Evolutionary conservation across 1,284 basidiomycete species (phyloP), one percentile per base, ranked within the genome.

Genomic region (Trametes hirsuta): DNA sequence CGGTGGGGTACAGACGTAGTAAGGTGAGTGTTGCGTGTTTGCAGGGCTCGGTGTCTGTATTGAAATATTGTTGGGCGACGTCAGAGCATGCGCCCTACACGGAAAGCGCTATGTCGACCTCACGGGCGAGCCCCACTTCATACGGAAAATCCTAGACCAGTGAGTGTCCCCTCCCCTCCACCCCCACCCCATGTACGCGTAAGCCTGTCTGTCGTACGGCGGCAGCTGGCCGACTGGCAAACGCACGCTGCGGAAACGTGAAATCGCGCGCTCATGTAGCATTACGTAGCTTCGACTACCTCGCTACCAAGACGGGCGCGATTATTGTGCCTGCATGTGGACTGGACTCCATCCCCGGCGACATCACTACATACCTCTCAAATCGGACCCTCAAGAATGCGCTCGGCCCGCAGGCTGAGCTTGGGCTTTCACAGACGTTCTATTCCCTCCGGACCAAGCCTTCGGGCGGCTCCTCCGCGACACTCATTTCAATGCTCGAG

Each of bases 341-440:
- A 0, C 83, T 90, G 63, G 91, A 93, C 72, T 88, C 88, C 15
- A 70, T 91, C 14, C 90, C 91, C 2, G 84, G 86, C 12, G 91
- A 93, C 71, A 71, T 88, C 22, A 72, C 79, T 6, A 83, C 84
- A 0, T 87, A 83, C 72, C 76, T 90, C 50, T 77, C 83, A 12
- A 82, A 80, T 37, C 76, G 76, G 51, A 81, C 78, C 1, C 74
- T 83, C 53, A 80, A 84, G 66, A 66, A 67, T 6, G 65, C 69
- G 45, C 72, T 69, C 4, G 77, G 74, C 21, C 66, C 68, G 10
- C 58, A 71, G n/a, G 63, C 76, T 11, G 71, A 70, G 5, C 71
- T 75, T 21, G 75, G 74, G 1, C 69, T 74, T 6, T 76, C 81
- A n/a, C 66, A 75, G 10, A 73, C 66, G 0, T 85, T 84, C 30